phyloP scores from a whole-genome alignment of 257 asterid genomes.

The Solanum medicagineum region DNA sequence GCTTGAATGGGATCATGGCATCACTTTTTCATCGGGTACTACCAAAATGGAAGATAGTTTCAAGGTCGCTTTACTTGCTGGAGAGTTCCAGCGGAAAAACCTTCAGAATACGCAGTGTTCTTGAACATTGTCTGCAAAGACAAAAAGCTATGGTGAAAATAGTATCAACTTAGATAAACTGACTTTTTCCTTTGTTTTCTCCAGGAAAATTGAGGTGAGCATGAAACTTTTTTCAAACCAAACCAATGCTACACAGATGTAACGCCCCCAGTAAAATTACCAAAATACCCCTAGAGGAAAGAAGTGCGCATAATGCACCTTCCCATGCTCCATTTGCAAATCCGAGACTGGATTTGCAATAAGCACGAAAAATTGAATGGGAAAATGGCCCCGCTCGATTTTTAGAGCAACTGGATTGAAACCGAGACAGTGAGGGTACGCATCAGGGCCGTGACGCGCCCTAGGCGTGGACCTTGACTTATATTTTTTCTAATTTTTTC shows the following conservation, averaged over 20 bases:
- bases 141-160: not conserved
- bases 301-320: no score
- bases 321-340: no score
- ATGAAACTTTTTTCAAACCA: not conserved
- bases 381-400: no score
- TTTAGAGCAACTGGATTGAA: no score
- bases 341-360: no score
- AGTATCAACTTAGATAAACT: not conserved
- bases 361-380: no score
- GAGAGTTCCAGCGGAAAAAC: conserved; percentile 42
- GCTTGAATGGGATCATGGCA: not conserved
- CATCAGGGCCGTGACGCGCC: no score
- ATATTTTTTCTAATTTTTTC: no score
- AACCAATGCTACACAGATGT: not conserved
- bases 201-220: not conserved
- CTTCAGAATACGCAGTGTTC: conserved; percentile 67
- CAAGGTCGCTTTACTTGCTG: conserved; percentile 33
- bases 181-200: not conserved
- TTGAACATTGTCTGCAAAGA: conserved; percentile 46
- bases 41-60: not conserved
- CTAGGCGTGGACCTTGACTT: no score
- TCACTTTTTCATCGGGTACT: not conserved
- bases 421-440: no score
- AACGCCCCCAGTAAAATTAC: no score
- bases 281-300: no score